These are phyloP conservation scores for Saccharomyces hybrid DNA, from an alignment of 1,139 yeast genomes.

Conservation along the genomic window DNA sequence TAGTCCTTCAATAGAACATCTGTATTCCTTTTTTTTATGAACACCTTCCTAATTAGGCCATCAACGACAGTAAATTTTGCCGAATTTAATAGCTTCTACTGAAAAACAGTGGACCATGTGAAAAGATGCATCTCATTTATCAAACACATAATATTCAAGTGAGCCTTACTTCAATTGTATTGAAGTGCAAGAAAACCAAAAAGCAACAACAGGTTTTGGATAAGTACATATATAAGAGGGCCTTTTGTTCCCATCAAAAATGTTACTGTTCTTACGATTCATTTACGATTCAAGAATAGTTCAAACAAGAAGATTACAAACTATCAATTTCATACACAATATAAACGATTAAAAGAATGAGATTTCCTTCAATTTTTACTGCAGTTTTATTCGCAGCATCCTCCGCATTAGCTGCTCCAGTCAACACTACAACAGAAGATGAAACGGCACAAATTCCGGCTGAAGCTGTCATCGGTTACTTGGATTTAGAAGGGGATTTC, in stretches of 20 bases:
- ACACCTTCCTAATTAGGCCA: background rate
- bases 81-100: background rate
- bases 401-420: background rate
- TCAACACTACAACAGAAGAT: background rate
- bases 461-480: slow-evolving; percentile 15
- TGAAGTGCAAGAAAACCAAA: background rate
- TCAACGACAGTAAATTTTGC: background rate
- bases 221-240: background rate
- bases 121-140: background rate
- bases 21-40: background rate
- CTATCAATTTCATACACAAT: background rate
- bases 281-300: background rate
- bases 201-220: background rate
- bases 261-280: background rate
- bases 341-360: background rate
- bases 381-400: background rate
- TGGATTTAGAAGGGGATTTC: slow-evolving; percentile 10
- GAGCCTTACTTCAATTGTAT: background rate
- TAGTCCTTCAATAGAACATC: background rate
- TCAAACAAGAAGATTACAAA: background rate
- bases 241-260: background rate
- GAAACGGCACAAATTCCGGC: slow-evolving; percentile 9
- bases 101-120: background rate
- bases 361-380: background rate
- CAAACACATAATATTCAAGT: background rate